Evolutionary conservation across 805 yeast genomes (phyloP).

Genomic region (Yamadazyma scolyti): DNA sequence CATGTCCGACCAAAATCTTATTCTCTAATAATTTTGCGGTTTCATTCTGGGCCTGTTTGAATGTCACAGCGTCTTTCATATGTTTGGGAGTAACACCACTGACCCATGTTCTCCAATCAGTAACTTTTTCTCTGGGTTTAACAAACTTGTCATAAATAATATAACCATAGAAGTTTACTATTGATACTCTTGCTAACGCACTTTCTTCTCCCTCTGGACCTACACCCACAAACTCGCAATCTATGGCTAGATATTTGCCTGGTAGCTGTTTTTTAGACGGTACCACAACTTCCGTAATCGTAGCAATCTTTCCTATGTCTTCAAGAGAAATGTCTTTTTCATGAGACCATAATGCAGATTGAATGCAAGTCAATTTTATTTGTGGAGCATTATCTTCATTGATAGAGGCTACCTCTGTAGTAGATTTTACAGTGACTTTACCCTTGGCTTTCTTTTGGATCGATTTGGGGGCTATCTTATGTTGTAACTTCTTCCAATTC

Average conservation of each 20-base stretch:
- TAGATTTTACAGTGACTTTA: background rate
- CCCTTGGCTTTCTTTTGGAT: background rate
- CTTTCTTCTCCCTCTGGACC: slow-evolving; percentile 70
- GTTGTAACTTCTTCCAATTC: slow-evolving; percentile 22
- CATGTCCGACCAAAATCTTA: slow-evolving; percentile 77
- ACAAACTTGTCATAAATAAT: slow-evolving; percentile 72
- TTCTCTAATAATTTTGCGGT: slow-evolving; percentile 52
- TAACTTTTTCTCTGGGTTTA: slow-evolving; percentile 67
- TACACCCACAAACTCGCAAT: slow-evolving; percentile 93
- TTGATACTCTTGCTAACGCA: slow-evolving; percentile 80
- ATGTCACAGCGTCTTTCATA: slow-evolving; percentile 64
- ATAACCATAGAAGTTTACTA: slow-evolving; percentile 80
- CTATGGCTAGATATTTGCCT: slow-evolving; percentile 79
- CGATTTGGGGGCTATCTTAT: slow-evolving; percentile 9
- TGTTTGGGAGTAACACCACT: slow-evolving; percentile 76
- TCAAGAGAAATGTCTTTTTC: slow-evolving; percentile 17
- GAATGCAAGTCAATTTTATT: too few species aligned
- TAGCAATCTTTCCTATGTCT: slow-evolving; percentile 8
- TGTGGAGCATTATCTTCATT: too few species aligned
- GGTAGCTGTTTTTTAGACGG: slow-evolving; percentile 36
- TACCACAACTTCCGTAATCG: too few species aligned
- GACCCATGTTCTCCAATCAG: slow-evolving; percentile 92
- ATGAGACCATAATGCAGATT: slow-evolving; percentile 23
- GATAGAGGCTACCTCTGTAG: too few species aligned
- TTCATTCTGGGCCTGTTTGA: slow-evolving; percentile 60